Conservation (phyloP, 495 filamentous ascomycete species). For the Staphylotrichum tortipilum region DNA sequence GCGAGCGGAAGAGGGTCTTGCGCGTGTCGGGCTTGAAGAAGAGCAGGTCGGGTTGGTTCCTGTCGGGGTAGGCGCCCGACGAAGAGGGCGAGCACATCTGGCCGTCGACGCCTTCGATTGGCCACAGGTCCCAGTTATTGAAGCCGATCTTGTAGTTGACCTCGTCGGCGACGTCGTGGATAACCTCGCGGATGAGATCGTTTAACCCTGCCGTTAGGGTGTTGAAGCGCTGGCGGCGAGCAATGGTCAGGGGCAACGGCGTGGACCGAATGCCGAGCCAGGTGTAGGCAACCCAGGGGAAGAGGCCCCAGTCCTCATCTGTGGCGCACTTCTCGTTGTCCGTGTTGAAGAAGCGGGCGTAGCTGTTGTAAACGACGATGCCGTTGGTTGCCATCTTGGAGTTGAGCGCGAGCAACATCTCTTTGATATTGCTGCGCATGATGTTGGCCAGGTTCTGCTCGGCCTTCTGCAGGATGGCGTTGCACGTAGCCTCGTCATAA, state of each 20-base stretch:
- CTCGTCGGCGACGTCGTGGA: neutral
- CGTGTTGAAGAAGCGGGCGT: conserved; percentile 3
- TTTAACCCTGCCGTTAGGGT: neutral
- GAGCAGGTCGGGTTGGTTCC: neutral
- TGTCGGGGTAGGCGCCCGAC: neutral
- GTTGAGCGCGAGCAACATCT: neutral
- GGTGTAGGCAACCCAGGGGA: neutral
- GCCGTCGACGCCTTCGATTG: neutral
- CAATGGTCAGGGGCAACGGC: conserved; percentile 1
- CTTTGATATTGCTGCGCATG: neutral
- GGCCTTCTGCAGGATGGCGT: neutral
- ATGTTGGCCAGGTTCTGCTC: neutral
- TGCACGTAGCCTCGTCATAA: neutral
- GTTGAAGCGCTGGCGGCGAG: neutral
- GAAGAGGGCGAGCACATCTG: neutral
- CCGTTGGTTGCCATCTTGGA: neutral
- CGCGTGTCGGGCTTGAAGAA: conserved; percentile 1
- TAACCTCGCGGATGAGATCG: neutral
- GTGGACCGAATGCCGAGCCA: neutral
- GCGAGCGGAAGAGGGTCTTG: neutral
- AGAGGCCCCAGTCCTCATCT: neutral
- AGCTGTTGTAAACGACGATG: neutral
- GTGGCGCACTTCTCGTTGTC: neutral
- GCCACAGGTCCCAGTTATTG: neutral
- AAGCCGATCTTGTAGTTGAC: neutral